These are phyloP conservation scores for Myxozyma mucilagina DNA, from an alignment of 805 yeast species.

Conservation along the genomic window DNA sequence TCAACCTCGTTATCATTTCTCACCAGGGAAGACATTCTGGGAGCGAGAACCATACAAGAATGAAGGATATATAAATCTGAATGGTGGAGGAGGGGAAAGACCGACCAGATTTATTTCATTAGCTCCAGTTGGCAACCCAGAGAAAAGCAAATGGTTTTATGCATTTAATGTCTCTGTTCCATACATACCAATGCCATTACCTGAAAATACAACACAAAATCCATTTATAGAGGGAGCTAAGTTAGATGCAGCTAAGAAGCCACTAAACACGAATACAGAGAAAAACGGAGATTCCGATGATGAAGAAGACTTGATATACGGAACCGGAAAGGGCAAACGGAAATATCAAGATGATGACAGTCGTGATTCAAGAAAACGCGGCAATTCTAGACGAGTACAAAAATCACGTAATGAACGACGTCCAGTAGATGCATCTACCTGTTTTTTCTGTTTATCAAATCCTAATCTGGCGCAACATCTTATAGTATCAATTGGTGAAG, in stretches of 20 bases:
- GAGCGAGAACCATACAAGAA: constrained; percentile 35
- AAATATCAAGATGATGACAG: constrained; percentile 6
- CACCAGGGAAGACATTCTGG: constrained; percentile 27
- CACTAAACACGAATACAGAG: neutral
- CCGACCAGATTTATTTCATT: constrained; percentile 66
- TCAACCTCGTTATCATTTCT: constrained; percentile 34
- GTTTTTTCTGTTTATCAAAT: constrained; percentile 83
- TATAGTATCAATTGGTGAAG: constrained; percentile 71
- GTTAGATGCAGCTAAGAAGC: constrained; percentile 4
- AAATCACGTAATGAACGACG: constrained; percentile 18
- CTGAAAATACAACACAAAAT: constrained; percentile 38
- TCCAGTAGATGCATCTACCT: constrained; percentile 38
- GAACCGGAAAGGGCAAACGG: constrained; percentile 4
- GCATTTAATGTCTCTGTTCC: constrained; percentile 55
- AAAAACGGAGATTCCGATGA: neutral
- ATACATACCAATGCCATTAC: constrained; percentile 35
- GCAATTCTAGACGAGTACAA: constrained; percentile 20
- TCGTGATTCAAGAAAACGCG: neutral
- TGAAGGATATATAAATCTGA: constrained; percentile 7
- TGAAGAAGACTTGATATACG: constrained; percentile 15
- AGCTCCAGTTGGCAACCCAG: constrained; percentile 53
- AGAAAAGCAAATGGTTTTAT: constrained; percentile 66
- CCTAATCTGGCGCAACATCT: constrained; percentile 76
- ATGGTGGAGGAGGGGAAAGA: constrained; percentile 28
- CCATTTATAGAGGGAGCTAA: constrained; percentile 37